phyloP scores from a whole-genome alignment of 2,329 filamentous ascomycete genomes.

The Diplocarpon rosae region DNA sequence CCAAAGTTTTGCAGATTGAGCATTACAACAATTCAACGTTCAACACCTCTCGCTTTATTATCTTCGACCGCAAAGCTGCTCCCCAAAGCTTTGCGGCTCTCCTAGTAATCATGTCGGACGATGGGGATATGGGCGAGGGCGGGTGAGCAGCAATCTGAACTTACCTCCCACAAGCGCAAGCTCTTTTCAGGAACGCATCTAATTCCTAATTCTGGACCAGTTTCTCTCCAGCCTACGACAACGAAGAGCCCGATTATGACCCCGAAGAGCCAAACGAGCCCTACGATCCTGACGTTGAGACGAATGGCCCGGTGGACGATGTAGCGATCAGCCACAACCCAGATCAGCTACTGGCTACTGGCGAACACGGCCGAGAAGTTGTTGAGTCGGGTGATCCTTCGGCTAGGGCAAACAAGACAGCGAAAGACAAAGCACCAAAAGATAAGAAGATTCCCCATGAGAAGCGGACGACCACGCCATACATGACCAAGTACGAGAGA shows the following conservation, averaged over 20 bases:
- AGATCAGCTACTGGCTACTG: conserved; percentile 31
- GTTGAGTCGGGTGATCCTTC: conserved; percentile 38
- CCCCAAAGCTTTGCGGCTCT: not conserved
- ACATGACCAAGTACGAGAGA: conserved; percentile 99
- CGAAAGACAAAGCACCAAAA: conserved; percentile 45
- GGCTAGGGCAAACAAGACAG: conserved; percentile 44
- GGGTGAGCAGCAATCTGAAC: conserved; percentile 6
- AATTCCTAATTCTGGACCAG: conserved; percentile 1
- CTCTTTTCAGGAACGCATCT: not conserved
- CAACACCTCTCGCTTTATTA: not conserved
- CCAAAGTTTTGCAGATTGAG: not conserved
- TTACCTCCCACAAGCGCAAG: not conserved
- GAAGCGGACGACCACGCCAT: conserved; percentile 84
- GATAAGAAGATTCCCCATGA: conserved; percentile 87
- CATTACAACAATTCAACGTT: not conserved
- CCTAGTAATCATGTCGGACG: conserved; percentile 11
- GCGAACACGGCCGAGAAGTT: conserved; percentile 36
- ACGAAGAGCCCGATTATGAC: conserved; percentile 53
- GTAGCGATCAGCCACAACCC: conserved; percentile 46
- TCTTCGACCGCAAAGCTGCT: not conserved
- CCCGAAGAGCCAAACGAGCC: conserved; percentile 38
- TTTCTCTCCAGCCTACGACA: conserved; percentile 42
- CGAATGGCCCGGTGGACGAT: conserved; percentile 39
- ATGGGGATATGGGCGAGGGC: conserved; percentile 10
- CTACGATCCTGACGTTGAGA: conserved; percentile 41